Conservation (phyloP, 2,329 filamentous ascomycete species). For the Aspergillus sp. region DNA sequence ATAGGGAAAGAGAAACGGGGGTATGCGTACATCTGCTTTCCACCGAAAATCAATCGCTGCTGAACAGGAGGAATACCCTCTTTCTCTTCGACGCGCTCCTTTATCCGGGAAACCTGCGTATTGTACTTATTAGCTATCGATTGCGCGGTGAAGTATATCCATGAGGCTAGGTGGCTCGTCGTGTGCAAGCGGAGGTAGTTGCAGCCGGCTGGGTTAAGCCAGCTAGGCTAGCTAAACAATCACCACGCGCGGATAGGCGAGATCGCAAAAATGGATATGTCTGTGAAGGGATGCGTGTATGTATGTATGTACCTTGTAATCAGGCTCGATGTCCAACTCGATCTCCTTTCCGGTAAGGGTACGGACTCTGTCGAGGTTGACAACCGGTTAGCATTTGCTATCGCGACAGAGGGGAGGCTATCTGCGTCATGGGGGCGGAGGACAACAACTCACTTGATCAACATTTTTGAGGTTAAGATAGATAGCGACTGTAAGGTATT, state of each 20-base stretch:
- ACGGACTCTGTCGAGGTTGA: conserved; percentile 68
- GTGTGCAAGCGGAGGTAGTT: no score
- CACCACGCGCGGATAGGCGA: background rate
- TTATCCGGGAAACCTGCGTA: conserved; percentile 83
- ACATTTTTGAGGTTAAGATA: conserved; percentile 40
- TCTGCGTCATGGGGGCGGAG: conserved; percentile 5
- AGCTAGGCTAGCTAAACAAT: background rate
- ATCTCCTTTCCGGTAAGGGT: conserved; percentile 99
- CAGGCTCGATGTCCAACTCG: conserved; percentile 92
- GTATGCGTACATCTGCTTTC: conserved; percentile 83
- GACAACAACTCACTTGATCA: conserved; percentile 52
- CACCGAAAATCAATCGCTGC: conserved; percentile 92
- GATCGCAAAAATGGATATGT: background rate
- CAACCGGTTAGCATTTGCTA: conserved; percentile 18
- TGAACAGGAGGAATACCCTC: conserved; percentile 97
- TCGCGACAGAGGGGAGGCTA: background rate
- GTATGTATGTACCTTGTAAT: conserved; percentile 71
- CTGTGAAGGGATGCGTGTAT: no score
- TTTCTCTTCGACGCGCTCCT: conserved; percentile 98
- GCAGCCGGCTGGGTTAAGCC: background rate
- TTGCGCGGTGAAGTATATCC: no score
- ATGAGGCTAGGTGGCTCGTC: no score
- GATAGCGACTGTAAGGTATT: background rate
- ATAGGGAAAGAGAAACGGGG: background rate
- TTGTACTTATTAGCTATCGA: background rate